Base-by-base conservation (phyloP, 2,329 filamentous ascomycete species). In the Fulvia fulva region DNA sequence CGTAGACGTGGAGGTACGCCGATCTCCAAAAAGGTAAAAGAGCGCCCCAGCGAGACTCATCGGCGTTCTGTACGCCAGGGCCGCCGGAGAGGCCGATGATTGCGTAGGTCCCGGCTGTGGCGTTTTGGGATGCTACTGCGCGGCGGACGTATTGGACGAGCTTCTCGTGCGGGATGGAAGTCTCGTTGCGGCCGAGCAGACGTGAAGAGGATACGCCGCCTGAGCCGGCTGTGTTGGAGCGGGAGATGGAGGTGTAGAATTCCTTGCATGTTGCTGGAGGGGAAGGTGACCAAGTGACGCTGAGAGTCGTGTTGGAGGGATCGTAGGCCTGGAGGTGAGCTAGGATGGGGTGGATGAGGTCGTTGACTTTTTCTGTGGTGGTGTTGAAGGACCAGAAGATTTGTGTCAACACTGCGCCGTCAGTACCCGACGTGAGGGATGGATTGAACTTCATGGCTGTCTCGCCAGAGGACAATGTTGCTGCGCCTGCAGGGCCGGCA, bases 1-100 rank as follows among this genome's bases (percentile, higher is more conserved):
- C 57, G 51, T 72, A 68, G 14, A 69, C 57, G 37, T 73, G 72
- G 1, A 70, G 53, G 22, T 75, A 75, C 3, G 72, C 67, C 1
- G 47, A 66, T 47, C 70, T 67, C 74, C 75, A 77, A 0, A 69
- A 70, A 0, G 70, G 69, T 28, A 67, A 60, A 21, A 67, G 69
- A 58, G 51, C 64, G 62, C 57, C 68, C 59, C 50, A 74, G 65
- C 2, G 70, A 67, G 51, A 63, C 53, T 53, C 23, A 45, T 68
- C 45, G 63, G 55, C 46, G 55, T 70, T 59, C 55, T 62, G 59
- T 58, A 75, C 56, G 55, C 74, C 53, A 46, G 61, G 61, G 60
- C 67, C 57, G 59, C 66, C 59, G 62, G 70, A 65, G 1, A 73
- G 49, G 14, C 70, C 68, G 55, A 71, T 44, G 19, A 63, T 65